phyloP scores from a whole-genome alignment of 305 asterid genomes.

The Fraxinus baroniana region DNA sequence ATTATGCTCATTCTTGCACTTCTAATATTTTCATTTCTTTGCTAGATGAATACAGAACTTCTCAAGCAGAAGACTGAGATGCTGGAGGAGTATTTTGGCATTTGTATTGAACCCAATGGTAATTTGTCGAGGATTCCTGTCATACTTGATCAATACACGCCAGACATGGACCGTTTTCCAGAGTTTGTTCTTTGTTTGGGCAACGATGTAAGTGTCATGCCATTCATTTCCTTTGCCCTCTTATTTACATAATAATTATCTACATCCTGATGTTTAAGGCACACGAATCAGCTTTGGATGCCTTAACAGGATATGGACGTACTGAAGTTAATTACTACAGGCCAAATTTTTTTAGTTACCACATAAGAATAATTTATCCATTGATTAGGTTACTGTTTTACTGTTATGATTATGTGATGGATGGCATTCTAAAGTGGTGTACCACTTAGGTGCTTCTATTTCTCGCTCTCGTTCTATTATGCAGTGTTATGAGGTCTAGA shows the following conservation, averaged over 20 bases:
- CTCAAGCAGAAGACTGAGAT: conserved; percentile 74
- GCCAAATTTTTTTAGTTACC: background rate
- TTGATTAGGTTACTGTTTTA: background rate
- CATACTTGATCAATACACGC: conserved; percentile 94
- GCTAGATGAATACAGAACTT: conserved; percentile 72
- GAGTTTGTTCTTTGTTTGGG: conserved; percentile 29
- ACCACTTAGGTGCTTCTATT: background rate
- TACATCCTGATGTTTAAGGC: background rate
- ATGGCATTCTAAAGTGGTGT: background rate
- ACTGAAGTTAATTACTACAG: conserved; percentile 7
- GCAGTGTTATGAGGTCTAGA: background rate
- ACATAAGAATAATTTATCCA: background rate
- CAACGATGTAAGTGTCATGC: conserved; percentile 39
- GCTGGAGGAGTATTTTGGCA: conserved; percentile 85
- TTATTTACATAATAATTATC: background rate
- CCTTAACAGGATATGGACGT: conserved; percentile 5
- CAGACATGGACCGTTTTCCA: conserved; percentile 97
- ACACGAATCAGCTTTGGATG: conserved; percentile 5
- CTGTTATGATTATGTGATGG: background rate
- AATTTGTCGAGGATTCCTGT: conserved; percentile 84
- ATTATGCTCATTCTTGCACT: conserved; percentile 5
- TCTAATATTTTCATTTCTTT: conserved; percentile 15
- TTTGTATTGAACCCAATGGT: conserved; percentile 66
- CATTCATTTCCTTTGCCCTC: conserved; percentile 17
- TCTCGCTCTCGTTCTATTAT: background rate